phyloP scores from a whole-genome alignment of 2,329 filamentous ascomycete genomes.

The Sporothrix globosa region DNA sequence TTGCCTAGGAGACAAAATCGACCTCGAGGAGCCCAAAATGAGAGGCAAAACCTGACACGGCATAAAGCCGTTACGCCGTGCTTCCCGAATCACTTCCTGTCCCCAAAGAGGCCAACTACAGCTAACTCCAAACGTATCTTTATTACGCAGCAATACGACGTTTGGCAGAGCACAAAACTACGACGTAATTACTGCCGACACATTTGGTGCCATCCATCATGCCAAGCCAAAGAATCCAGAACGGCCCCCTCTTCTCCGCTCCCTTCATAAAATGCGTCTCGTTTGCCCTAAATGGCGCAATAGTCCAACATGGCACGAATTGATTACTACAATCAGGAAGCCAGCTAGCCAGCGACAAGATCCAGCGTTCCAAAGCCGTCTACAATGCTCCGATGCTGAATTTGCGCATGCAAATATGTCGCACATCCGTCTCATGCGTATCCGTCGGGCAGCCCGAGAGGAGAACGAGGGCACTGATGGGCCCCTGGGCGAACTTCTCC shows the following conservation, averaged over 20 bases:
- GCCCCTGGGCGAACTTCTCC: neutral
- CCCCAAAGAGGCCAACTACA: no score
- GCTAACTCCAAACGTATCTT: no score
- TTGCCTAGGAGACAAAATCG: no score
- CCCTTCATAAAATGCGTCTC: neutral
- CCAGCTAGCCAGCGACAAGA: neutral
- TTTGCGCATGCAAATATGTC: no score
- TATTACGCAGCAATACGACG: neutral
- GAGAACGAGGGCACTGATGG: neutral
- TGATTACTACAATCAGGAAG: slow-evolving; percentile 12
- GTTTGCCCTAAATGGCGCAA: neutral
- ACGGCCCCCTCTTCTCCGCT: neutral
- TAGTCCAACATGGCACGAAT: neutral
- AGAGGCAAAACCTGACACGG: neutral
- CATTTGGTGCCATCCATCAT: neutral
- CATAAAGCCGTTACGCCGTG: no score
- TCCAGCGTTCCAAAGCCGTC: neutral
- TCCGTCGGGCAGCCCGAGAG: neutral
- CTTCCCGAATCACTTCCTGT: no score
- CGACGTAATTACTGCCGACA: neutral
- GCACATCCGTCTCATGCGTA: neutral
- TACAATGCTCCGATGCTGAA: neutral
- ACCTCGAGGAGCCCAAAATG: no score
- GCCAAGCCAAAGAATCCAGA: slow-evolving; percentile 4
- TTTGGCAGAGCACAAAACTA: neutral